Conservation (phyloP, 2,329 filamentous ascomycete genomes). For the Fusarium metavorans region DNA sequence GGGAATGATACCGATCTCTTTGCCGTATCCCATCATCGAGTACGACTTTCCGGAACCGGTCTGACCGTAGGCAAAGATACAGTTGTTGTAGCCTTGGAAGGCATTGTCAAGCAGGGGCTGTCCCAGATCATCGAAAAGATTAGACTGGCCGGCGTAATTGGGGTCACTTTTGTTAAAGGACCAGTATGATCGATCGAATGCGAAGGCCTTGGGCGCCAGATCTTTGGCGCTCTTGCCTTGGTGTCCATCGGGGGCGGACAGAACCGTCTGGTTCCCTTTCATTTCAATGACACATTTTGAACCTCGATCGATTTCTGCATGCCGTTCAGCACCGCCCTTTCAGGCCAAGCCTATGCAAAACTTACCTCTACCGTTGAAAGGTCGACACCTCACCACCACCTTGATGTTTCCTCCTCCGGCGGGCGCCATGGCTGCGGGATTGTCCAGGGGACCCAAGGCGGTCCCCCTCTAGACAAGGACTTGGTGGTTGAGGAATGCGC, state of each 20-base stretch:
- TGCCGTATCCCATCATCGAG: constrained; percentile 99
- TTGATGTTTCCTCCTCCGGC: constrained; percentile 96
- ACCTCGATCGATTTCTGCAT: constrained; percentile 84
- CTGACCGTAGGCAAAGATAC: constrained; percentile 99
- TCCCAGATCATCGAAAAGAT: constrained; percentile 89
- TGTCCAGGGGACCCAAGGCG: constrained; percentile 51
- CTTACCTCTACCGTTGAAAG: constrained; percentile 94
- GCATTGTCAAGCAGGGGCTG: constrained; percentile 95
- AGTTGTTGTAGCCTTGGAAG: constrained; percentile 99
- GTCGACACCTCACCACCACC: constrained; percentile 96
- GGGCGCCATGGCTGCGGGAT: constrained; percentile 53
- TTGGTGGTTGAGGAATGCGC: constrained; percentile 45
- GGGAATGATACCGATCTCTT: constrained; percentile 95
- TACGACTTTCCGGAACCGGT: constrained; percentile 99
- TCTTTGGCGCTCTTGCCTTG: constrained; percentile 76
- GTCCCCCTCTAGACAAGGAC: constrained; percentile 47
- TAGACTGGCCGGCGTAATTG: constrained; percentile 90
- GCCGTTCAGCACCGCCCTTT: constrained; percentile 33
- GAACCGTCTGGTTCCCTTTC: constrained; percentile 91
- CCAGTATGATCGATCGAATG: constrained; percentile 98
- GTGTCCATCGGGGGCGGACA: constrained; percentile 77
- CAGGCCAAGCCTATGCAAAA: constrained; percentile 9
- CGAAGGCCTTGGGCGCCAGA: constrained; percentile 84
- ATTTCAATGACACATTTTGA: constrained; percentile 98
- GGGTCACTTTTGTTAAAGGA: constrained; percentile 87